Percentiles rank a stretch among this genome's conserved stretches.
Conservation (phyloP, 768 basidiomycete species). For the Sistotremastrum niveocremeum region DNA sequence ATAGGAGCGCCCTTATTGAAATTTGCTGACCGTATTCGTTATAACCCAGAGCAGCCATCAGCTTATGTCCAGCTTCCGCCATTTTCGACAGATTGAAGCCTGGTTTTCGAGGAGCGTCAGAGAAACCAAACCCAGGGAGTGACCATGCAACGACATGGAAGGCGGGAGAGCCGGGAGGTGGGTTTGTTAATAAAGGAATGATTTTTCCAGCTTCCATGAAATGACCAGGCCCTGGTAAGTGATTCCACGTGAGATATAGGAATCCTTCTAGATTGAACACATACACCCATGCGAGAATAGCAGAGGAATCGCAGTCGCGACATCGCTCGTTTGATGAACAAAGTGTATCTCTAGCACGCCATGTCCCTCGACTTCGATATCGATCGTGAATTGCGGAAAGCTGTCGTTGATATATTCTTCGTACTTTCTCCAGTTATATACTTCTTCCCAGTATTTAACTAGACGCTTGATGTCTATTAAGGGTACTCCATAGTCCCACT, state of each 20-base stretch:
- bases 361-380: conserved; percentile 5
- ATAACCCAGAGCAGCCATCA: conserved; percentile 4
- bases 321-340: conserved; percentile 1
- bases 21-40: conserved; percentile 2
- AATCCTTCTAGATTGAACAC: background rate
- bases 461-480: conserved; percentile 4
- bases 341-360: conserved; percentile 2
- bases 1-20: background rate
- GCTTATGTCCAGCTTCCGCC: conserved; percentile 2
- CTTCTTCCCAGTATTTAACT: conserved; percentile 2
- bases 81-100: conserved; percentile 1
- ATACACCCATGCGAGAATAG: conserved; percentile 4
- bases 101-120: conserved; percentile 2
- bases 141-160: conserved; percentile 3
- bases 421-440: conserved; percentile 5
- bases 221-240: conserved; percentile 3
- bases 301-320: conserved; percentile 2
- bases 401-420: conserved; percentile 2
- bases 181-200: background rate
- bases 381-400: conserved; percentile 5
- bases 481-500: no score
- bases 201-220: conserved; percentile 3
- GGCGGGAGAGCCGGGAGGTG: background rate
- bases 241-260: background rate
- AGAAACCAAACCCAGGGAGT: conserved; percentile 5